Percentiles rank a stretch among this genome's conserved stretches.
phyloP scores from a whole-genome alignment of 192 early-diverging fungal genomes.

The Gigaspora rosea region DNA sequence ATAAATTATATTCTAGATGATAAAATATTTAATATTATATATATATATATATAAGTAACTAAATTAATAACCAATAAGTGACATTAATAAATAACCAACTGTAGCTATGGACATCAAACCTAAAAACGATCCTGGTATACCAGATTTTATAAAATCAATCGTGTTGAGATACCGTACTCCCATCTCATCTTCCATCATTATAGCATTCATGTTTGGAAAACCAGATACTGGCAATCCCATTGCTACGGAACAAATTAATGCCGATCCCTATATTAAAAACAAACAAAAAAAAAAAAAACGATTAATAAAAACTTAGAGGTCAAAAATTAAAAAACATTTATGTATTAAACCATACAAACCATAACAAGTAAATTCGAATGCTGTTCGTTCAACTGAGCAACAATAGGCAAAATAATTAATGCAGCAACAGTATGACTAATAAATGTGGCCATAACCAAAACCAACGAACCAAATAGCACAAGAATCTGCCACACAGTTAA shows the following conservation, averaged over 20 bases:
- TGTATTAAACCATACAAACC: conserved; percentile 43
- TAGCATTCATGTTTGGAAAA: conserved; percentile 98
- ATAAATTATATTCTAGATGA: too few relatives aligned
- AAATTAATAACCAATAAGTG: conserved; percentile 54
- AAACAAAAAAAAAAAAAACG: conserved; percentile 13
- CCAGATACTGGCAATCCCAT: conserved; percentile 93
- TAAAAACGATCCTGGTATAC: conserved; percentile 73
- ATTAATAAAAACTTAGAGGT: background rate
- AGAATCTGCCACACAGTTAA: conserved; percentile 72
- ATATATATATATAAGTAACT: too few relatives aligned
- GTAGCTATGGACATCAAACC: conserved; percentile 72
- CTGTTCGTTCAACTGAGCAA: conserved; percentile 47
- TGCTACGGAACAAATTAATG: conserved; percentile 84
- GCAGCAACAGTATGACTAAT: conserved; percentile 96
- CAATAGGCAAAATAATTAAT: conserved; percentile 93
- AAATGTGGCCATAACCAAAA: conserved; percentile 86
- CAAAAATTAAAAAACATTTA: background rate
- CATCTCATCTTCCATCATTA: conserved; percentile 85
- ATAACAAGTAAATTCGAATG: conserved; percentile 81
- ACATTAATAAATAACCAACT: conserved; percentile 78
- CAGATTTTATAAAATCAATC: conserved; percentile 81
- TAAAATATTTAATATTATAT: too few relatives aligned
- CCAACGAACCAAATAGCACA: conserved; percentile 75
- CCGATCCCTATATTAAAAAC: conserved; percentile 55
- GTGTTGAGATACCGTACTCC: conserved; percentile 83